Percentiles rank a stretch among this genome's conserved stretches.
Evolutionary conservation across 2,329 filamentous ascomycete species (phyloP).

Genomic region (Grosmannia huntii): DNA sequence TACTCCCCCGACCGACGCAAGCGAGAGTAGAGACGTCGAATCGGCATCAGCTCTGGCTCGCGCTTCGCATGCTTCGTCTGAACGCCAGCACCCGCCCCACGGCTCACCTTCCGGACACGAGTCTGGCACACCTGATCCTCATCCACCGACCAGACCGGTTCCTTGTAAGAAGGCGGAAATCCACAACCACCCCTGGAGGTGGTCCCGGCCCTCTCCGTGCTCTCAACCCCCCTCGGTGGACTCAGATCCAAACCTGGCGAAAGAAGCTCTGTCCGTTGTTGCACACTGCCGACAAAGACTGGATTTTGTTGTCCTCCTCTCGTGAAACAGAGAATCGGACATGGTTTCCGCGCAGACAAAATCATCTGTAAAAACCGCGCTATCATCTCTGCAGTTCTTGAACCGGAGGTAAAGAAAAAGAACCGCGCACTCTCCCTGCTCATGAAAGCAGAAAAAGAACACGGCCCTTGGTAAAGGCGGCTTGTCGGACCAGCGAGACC

Average conservation of each 20-base stretch:
- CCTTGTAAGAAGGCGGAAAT: not conserved
- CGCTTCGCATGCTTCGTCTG: not conserved
- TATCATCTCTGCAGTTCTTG: slow-evolving; percentile 34
- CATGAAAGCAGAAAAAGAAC: not conserved
- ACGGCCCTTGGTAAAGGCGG: slow-evolving; percentile 28
- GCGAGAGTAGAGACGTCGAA: not conserved
- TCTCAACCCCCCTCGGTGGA: not conserved
- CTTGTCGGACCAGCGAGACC: slow-evolving; percentile 23
- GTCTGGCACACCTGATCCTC: not conserved
- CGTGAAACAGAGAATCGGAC: slow-evolving; percentile 24
- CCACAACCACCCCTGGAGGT: slow-evolving; percentile 7
- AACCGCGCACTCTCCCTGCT: slow-evolving; percentile 3
- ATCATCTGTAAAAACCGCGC: slow-evolving; percentile 86
- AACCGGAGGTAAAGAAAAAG: slow-evolving; percentile 31
- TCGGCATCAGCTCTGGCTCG: not conserved
- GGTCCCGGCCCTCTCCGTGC: not conserved
- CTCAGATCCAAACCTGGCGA: not conserved
- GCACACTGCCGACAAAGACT: slow-evolving; percentile 78
- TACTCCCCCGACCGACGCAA: slow-evolving; percentile 9
- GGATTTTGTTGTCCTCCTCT: slow-evolving; percentile 95
- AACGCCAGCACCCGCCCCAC: not conserved
- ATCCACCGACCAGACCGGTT: slow-evolving; percentile 5
- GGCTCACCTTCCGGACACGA: too few relatives aligned
- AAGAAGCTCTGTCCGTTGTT: slow-evolving; percentile 56
- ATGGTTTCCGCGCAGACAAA: slow-evolving; percentile 64